Base-by-base conservation (phyloP, 192 early-diverging fungal genomes). In the Umbelopsis sp. region DNA sequence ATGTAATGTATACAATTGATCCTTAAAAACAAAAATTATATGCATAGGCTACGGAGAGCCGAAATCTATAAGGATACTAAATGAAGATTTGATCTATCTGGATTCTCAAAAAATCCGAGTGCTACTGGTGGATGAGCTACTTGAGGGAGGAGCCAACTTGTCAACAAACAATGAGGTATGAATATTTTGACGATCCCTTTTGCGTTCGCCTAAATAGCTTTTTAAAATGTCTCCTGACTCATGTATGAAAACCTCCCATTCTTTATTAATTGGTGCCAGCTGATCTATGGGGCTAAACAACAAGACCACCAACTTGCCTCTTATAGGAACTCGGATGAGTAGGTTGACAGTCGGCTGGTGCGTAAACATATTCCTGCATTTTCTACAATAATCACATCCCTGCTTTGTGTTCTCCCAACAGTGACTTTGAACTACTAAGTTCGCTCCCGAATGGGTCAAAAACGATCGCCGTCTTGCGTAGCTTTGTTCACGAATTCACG, bases 51-150 rank as follows among this genome's bases (percentile, higher is more conserved):
- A 81, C 49, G 66, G 67, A 68, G 78, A 87, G 33, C 71, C 74
- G 10, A 69, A 81, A 49, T 74, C 75, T 12, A 76, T 87, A 1
- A 67, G 77, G 15, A 84, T 87, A 30, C 46, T 83, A 64, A 49
- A 76, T 5, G 85, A 87, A 53, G 83, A 85, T 64, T 74, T 65
- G 41, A 74, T 83, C n/a, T 87, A 87, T 64, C 77, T 78, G 51
- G 74, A 64, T 3, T 75, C 80, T 15, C 82, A 84, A 47, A 77
- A 78, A 15, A 80, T 81, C 12, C 61, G 78, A 21, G 78, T 85
- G 11, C 67, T 83, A 61, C 52, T 84, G 15, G 48, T 87, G 30
- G 79, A 87, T 47, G 52, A 72, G 46, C 81, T 82, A 15, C 67
- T 87, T 10, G 83, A 83, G 67, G 85, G 85, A 13, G 82, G 84